Evolutionary conservation across 163 green algal species (phyloP), one percentile per base, ranked within the genome.

Genomic region (Trebouxiophyceae sp.): DNA sequence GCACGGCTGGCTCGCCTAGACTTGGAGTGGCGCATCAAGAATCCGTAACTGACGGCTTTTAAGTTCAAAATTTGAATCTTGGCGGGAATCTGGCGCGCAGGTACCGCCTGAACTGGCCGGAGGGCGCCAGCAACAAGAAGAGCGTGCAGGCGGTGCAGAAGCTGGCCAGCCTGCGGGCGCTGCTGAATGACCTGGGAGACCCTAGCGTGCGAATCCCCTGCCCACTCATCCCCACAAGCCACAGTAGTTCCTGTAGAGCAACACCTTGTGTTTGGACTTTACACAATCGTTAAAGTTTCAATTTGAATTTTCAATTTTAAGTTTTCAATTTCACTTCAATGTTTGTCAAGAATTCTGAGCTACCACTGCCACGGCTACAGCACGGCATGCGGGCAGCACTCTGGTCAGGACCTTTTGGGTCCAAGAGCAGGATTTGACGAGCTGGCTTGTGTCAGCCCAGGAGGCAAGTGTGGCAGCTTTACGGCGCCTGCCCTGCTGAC

Each of bases 101-200:
- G 34, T 57, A 72, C 20, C 33, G 60, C 47, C 76, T 96, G 24
- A 78, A 84, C 56, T 97, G 91, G 89, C 88, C 89, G 0, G 82
- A 89, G 29, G 83, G 83, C 0, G 82, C 82, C 0, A 33, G 65
- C 24, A 87, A 59, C 56, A 75, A 78, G 44, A 89, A 92, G 74
- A 91, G 73, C 50, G 58, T 90, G 24, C 81, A 82, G 44, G 84
- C 84, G 2, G 91, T 97, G 16, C 69, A 75, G 30, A 75, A 65
- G 57, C 27, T 87, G 57, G 33, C 64, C 24, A 67, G 69, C 28
- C 71, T 95, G 63, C 57, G 67, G 29, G 60, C 67, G 34, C 72
- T 90, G 54, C 62, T 72, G 1, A 29, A 62, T 5, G 59, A 68
- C 23, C 24, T 70, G 2, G 57, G 56, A 4, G 63, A 73, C 6